Evolutionary conservation across 148 eudicot genomes (phyloP).

Genomic region (Chenopodium berlandieri): DNA sequence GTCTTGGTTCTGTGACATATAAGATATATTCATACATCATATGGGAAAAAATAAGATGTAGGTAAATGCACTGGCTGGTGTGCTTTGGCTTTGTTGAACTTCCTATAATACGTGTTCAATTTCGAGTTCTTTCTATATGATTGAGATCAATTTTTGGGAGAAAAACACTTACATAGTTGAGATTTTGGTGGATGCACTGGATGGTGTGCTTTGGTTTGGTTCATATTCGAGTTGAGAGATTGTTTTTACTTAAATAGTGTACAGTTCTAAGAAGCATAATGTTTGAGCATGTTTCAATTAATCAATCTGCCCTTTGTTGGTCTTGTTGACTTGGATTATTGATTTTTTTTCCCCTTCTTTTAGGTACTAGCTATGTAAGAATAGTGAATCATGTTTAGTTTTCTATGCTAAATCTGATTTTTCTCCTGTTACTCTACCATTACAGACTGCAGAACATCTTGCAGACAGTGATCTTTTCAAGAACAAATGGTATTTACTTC

Average conservation of each 20-base stretch:
- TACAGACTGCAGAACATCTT: slow-evolving; percentile 22
- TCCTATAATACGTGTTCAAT: too few relatives aligned
- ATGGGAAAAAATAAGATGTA: not conserved
- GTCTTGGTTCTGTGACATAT: not conserved
- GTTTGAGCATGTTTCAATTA: not conserved
- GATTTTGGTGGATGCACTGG: too few relatives aligned
- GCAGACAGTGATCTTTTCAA: slow-evolving; percentile 4
- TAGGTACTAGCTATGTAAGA: not conserved
- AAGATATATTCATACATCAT: not conserved
- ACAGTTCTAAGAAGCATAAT: not conserved
- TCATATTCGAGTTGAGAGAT: not conserved
- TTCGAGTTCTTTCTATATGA: not conserved
- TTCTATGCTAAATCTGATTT: not conserved
- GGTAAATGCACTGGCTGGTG: not conserved
- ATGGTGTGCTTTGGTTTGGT: not conserved
- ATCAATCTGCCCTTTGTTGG: not conserved
- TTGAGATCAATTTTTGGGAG: not conserved
- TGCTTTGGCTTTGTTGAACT: not conserved
- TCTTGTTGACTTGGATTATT: not conserved
- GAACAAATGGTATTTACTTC: slow-evolving; percentile 22
- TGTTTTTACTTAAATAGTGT: not conserved
- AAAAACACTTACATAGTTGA: too few relatives aligned
- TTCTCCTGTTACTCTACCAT: not conserved
- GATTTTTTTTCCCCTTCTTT: not conserved
- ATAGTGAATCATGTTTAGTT: not conserved